These are phyloP conservation scores for Myxozyma mucilagina DNA, from an alignment of 805 yeast species.

Conservation along the genomic window DNA sequence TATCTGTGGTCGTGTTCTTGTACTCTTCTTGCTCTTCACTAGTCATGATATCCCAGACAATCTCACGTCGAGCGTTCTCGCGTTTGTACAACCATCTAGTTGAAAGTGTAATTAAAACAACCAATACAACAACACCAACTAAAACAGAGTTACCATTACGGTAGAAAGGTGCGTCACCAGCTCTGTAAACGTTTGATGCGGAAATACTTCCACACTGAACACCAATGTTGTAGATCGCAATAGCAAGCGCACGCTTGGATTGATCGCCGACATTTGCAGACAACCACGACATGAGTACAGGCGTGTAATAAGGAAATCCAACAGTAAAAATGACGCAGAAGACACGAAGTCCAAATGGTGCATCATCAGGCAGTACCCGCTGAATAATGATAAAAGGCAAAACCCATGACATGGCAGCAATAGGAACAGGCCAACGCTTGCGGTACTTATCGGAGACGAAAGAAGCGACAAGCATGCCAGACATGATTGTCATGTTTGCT, in stretches of 20 bases:
- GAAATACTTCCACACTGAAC: slow-evolving; percentile 61
- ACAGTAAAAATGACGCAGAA: slow-evolving; percentile 27
- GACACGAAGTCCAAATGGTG: slow-evolving; percentile 21
- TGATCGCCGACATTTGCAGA: slow-evolving; percentile 64
- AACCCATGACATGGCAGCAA: slow-evolving; percentile 26
- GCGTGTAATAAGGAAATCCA: slow-evolving; percentile 36
- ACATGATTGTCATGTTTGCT: slow-evolving; percentile 37
- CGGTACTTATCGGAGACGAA: slow-evolving; percentile 24
- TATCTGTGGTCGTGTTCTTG: slow-evolving; percentile 48
- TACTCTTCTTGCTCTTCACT: slow-evolving; percentile 54
- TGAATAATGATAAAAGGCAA: slow-evolving; percentile 24
- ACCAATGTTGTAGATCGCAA: slow-evolving; percentile 64
- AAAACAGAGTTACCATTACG: slow-evolving; percentile 55
- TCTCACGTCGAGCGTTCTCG: slow-evolving; percentile 41
- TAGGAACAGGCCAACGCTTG: slow-evolving; percentile 25
- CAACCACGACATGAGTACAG: slow-evolving; percentile 58
- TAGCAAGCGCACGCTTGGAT: slow-evolving; percentile 59
- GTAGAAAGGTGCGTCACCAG: slow-evolving; percentile 58
- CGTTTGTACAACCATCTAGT: slow-evolving; percentile 38
- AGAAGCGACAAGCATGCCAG: slow-evolving; percentile 36
- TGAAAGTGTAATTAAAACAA: slow-evolving; percentile 17
- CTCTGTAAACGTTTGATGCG: slow-evolving; percentile 57
- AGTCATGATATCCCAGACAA: slow-evolving; percentile 53
- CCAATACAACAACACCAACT: slow-evolving; percentile 21
- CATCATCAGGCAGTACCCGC: slow-evolving; percentile 23